phyloP scores from a whole-genome alignment of 495 filamentous ascomycete species.

The Halenospora varia region DNA sequence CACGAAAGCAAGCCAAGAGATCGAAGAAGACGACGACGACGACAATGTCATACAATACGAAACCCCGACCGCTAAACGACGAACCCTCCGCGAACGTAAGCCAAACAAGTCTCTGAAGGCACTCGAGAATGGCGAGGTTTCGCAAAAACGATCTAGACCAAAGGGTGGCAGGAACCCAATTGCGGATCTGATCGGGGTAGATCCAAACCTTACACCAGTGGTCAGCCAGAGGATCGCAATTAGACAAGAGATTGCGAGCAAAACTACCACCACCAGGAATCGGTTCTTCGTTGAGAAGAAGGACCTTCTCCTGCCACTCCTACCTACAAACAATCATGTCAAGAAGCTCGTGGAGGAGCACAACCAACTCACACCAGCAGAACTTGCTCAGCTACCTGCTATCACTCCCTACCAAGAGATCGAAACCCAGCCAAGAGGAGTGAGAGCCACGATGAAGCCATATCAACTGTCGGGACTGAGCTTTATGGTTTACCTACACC shows the following conservation, averaged over 20 bases:
- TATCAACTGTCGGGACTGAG: slow-evolving; percentile 61
- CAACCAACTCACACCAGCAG: slow-evolving; percentile 9
- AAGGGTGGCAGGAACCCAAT: slow-evolving; percentile 1
- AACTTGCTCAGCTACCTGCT: slow-evolving; percentile 18
- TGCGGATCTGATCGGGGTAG: slow-evolving; percentile 10
- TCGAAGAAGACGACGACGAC: slow-evolving; percentile 9
- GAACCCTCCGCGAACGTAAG: slow-evolving; percentile 9
- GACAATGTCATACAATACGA: slow-evolving; percentile 13
- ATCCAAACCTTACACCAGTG: slow-evolving; percentile 13
- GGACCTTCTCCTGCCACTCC: slow-evolving; percentile 47
- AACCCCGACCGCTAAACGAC: not conserved
- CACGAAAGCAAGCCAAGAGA: not conserved
- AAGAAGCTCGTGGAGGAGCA: slow-evolving; percentile 36
- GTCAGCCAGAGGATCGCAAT: slow-evolving; percentile 34
- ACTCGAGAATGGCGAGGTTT: slow-evolving; percentile 10
- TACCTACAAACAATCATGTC: slow-evolving; percentile 51
- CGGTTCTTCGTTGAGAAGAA: slow-evolving; percentile 49
- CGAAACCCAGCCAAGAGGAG: slow-evolving; percentile 42
- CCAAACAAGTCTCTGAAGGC: slow-evolving; percentile 20
- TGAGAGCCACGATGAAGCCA: slow-evolving; percentile 54
- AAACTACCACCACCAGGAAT: slow-evolving; percentile 42
- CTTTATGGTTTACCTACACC: slow-evolving; percentile 54
- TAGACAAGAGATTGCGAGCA: slow-evolving; percentile 40
- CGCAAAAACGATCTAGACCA: not conserved
- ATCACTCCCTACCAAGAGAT: slow-evolving; percentile 42